phyloP scores from a whole-genome alignment of 106 monocot genomes.

The Cymbidium sinense region DNA sequence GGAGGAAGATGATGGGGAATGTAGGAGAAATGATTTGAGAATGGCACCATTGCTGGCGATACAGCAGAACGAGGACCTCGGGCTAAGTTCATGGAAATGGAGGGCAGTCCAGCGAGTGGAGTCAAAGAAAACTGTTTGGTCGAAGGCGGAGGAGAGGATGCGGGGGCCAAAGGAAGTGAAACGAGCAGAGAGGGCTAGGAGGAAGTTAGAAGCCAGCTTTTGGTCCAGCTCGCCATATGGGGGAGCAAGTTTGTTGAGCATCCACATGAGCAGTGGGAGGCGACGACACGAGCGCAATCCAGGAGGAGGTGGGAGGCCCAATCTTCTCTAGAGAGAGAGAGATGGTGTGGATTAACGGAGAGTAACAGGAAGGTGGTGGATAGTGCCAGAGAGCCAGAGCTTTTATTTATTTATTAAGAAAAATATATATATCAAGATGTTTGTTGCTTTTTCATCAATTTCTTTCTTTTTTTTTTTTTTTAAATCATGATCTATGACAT shows the following conservation, averaged over 20 bases:
- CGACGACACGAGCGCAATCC: slow-evolving; percentile 65
- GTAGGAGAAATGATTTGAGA: slow-evolving; percentile 45
- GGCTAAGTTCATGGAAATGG: slow-evolving; percentile 71
- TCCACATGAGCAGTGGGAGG: slow-evolving; percentile 76
- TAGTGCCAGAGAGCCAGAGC: too few relatives aligned
- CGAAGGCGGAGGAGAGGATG: slow-evolving; percentile 68
- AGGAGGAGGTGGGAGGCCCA: slow-evolving; percentile 64
- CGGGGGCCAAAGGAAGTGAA: slow-evolving; percentile 69
- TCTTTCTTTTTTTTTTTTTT: too few relatives aligned
- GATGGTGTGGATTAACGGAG: too few relatives aligned
- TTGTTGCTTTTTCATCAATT: too few relatives aligned
- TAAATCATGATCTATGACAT: too few relatives aligned
- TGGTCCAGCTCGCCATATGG: slow-evolving; percentile 87
- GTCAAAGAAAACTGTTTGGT: slow-evolving; percentile 71
- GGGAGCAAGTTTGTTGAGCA: slow-evolving; percentile 86
- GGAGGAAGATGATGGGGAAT: slow-evolving; percentile 4
- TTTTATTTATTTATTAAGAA: too few relatives aligned
- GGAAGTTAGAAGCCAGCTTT: slow-evolving; percentile 78
- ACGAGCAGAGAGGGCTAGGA: slow-evolving; percentile 78
- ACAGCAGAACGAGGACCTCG: slow-evolving; percentile 73
- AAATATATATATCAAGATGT: too few relatives aligned
- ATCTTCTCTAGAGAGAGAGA: too few relatives aligned
- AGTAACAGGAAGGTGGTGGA: too few relatives aligned
- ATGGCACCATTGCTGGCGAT: slow-evolving; percentile 71
- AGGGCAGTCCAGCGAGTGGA: slow-evolving; percentile 73